phyloP scores from a whole-genome alignment of 306 rosid genomes.

The Casuarina equisetifolia region DNA sequence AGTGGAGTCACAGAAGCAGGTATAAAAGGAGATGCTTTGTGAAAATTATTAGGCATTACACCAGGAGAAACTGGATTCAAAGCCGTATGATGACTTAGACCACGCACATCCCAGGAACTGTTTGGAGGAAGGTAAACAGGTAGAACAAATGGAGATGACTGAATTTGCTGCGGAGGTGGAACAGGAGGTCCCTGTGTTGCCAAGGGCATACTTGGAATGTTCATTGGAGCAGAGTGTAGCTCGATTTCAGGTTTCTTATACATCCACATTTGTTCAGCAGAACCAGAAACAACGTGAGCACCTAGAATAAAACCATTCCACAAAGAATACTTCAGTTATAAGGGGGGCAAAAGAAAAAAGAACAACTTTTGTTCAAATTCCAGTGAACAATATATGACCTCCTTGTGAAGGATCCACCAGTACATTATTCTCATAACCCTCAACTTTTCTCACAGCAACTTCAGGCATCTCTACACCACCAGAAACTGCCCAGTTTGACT shows the following conservation, averaged over 20 bases:
- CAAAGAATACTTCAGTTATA: conserved; percentile 14
- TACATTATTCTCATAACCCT: conserved; percentile 52
- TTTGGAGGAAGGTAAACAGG: conserved; percentile 74
- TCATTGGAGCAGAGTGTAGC: conserved; percentile 48
- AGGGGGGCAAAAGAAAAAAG: neutral
- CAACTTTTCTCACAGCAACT: conserved; percentile 57
- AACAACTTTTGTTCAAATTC: neutral
- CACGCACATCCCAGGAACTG: conserved; percentile 75
- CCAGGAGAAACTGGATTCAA: conserved; percentile 54
- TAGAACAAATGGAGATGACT: conserved; percentile 59
- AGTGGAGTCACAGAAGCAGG: conserved; percentile 90
- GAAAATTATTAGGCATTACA: conserved; percentile 53
- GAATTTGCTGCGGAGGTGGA: conserved; percentile 77
- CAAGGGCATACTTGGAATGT: conserved; percentile 44
- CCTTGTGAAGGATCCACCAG: conserved; percentile 66
- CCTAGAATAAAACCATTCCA: conserved; percentile 28
- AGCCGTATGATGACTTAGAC: conserved; percentile 64
- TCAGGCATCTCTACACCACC: conserved; percentile 62
- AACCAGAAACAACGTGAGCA: conserved; percentile 33
- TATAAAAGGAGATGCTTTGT: conserved; percentile 61
- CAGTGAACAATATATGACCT: conserved; percentile 44
- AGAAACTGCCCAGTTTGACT: conserved; percentile 66
- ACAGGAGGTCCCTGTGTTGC: conserved; percentile 61
- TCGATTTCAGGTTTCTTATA: conserved; percentile 42
- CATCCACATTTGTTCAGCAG: conserved; percentile 36